Evolutionary conservation across 2,329 filamentous ascomycete genomes (phyloP), one percentile per base, ranked within the genome.

Genomic region (Decorospora gaudefroyi): DNA sequence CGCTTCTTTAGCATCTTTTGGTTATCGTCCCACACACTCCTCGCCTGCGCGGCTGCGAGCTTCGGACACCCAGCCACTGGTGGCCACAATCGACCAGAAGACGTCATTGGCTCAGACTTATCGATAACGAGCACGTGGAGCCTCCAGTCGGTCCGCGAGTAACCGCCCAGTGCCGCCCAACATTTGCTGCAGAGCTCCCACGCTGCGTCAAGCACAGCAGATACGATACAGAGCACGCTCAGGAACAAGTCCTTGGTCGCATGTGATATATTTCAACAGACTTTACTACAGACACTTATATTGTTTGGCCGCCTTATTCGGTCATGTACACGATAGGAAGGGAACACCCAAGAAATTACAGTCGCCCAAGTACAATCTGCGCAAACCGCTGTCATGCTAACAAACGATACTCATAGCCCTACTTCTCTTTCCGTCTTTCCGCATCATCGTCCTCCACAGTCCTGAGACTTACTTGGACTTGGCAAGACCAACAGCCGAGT

Each of bases 401-500:
- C 22, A 29, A 32, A 36, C 27, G 29, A 47, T 33, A 33, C 36
- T 48, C 36, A 38, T 41, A 36, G 26, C 17, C 19, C 17, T 39
- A 27, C 36, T 11, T 31, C 12, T n/a, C n/a, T n/a, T n/a, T n/a
- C n/a, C n/a, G n/a, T n/a, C 16, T 35, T 36, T 40, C 38, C 46
- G 18, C 21, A 30, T 30, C 22, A 11, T 19, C 31, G 22, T 11
- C 15, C 19, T 37, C 31, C 12, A 1, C 22, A 5, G 18, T 21
- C 10, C 7, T 7, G 4, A 10, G 12, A 17, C 40, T 69, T 80
- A 82, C 77, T 90, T 93, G 59, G 92, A 81, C 76, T 87, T 86
- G 65, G 92, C 93, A 63, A 99, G 83, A 68, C 90, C 91, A 53
- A 99, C 90, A 43, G 87, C 85, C 69, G 86, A 81, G 78, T 88